Base-by-base conservation (phyloP, 768 basidiomycete species). In the Hortiboletus campestris region DNA sequence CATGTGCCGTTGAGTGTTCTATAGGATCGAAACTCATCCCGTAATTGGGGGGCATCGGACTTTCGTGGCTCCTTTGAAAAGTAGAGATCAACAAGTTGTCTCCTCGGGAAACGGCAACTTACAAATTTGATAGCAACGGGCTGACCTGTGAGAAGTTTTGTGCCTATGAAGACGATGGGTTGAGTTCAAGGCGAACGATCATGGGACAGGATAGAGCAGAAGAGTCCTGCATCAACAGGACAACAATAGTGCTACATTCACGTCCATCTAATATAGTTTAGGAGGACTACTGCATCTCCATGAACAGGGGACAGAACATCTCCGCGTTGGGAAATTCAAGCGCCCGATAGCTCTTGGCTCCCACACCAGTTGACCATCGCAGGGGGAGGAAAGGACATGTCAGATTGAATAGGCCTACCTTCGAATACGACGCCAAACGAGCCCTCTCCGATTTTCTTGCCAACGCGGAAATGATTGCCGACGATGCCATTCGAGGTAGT, bases 41-140 rank as follows among this genome's bases (percentile, higher is more conserved):
- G 81, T 56, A 98, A 78, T 76, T 99, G 96, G 36, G 96, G 96
- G 22, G 97, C 96, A 74, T 99, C 97, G 46, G 93, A 94, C 78
- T 98, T 98, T 63, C 96, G 84, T 48, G 91, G 91, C 80, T 94
- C 91, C 91, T 93, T 63, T n/a, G 55, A 64, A 44, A 62, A 58
- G 47, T 31, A 46, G 51, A 46, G 46, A 46, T 70, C 48, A 61
- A 47, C 57, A 49, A 41, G 46, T 11, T 46, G 47, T 54, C 48
- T 55, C 55, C 47, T 62, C 53, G 36, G 54, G 32, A 28, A 25
- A 47, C 47, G 38, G 48, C 52, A 49, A 79, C 90, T 59, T 64
- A 96, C 94, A 73, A 96, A 98, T 84, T 98, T 98, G 76, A 98
- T 94, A 59, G 96, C 96, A 53, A 98, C 93, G 1, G 94, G 94